These are phyloP conservation scores for Eragrostis nindensis DNA, from an alignment of 176 grass and related monocot genomes.

Conservation along the genomic window DNA sequence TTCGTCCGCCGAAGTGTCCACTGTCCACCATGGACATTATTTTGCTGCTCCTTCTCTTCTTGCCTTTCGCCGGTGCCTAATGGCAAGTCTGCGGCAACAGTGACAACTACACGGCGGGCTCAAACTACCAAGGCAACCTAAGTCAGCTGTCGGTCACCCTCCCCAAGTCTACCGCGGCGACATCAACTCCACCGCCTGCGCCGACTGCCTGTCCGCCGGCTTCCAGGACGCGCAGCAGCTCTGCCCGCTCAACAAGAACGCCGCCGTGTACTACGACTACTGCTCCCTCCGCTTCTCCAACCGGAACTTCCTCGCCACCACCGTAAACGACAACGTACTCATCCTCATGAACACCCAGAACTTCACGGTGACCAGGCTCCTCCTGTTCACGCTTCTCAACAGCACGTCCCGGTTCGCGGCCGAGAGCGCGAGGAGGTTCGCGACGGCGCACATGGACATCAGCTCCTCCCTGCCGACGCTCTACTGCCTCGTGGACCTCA, in stretches of 20 bases:
- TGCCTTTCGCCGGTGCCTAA: not conserved
- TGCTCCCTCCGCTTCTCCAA: constrained; percentile 34
- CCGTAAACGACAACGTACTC: not conserved
- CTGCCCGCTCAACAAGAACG: not conserved
- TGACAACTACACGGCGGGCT: not conserved
- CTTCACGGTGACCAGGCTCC: constrained; percentile 7
- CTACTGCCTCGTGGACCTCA: not conserved
- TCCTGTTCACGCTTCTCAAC: not conserved
- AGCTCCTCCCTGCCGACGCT: not conserved
- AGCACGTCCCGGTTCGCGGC: not conserved
- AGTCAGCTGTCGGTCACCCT: not conserved
- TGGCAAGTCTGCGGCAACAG: not conserved
- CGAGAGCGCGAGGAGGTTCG: not conserved
- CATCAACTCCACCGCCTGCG: not conserved
- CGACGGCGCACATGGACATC: not conserved
- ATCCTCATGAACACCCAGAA: not conserved
- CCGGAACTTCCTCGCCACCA: not conserved
- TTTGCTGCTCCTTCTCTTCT: constrained; percentile 9
- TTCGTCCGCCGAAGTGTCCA: too few species aligned
- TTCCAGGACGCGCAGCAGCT: not conserved
- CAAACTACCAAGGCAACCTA: not conserved
- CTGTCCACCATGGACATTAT: not conserved
- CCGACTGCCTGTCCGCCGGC: not conserved
- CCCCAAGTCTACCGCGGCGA: constrained; percentile 5
- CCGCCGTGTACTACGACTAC: not conserved